Evolutionary conservation across 225 moss, liverwort and hornwort genomes (phyloP), one percentile per base, ranked within the genome.

Genomic region (Pleurozium schreberi): DNA sequence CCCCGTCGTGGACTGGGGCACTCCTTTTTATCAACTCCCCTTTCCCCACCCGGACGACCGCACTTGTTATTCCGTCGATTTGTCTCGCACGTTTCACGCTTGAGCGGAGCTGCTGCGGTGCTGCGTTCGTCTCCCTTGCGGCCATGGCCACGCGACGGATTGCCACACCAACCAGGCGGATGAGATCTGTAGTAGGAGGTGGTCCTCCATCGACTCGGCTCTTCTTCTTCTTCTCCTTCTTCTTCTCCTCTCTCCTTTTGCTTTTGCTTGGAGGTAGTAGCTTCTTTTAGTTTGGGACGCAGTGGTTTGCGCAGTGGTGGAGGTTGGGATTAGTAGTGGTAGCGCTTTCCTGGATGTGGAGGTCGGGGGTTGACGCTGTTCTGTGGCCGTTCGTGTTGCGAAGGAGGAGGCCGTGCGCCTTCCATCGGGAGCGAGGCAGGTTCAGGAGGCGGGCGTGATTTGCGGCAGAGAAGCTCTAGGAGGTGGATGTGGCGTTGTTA

Each of bases 271-370:
- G 86, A 86, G 52, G 76, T 52, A 40, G 73, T 47, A 60, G 52
- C 52, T 87, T 67, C 43, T 67, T n/a, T n/a, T 68, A 68, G 87
- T 69, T 81, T 69, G 69, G 28, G 60, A 58, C 80, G 87, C 80
- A 57, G 80, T 66, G 55, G 55, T 45, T 75, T 49, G 33, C 34
- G 88, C 18, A 22, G 84, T 38, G 73, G 73, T 80, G 62, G 79
- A 70, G 79, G 61, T 36, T 53, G 58, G 62, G 34, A 34, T 52
- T 52, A 60, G 79, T 42, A 27, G n/a, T 17, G 11, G 47, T 23
- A 52, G 80, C 11, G 84, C 84, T 81, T 57, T 83, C 16, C 86
- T 88, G 92, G 88, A 92, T 92, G 92, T 88, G 92, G 92, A 85
- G 90, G 86, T 82, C 88, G 79, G 92, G 86, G 83, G 64, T 65